Base-by-base conservation (phyloP, 2,329 filamentous ascomycete species). In the Plenodomus tracheiphilus region DNA sequence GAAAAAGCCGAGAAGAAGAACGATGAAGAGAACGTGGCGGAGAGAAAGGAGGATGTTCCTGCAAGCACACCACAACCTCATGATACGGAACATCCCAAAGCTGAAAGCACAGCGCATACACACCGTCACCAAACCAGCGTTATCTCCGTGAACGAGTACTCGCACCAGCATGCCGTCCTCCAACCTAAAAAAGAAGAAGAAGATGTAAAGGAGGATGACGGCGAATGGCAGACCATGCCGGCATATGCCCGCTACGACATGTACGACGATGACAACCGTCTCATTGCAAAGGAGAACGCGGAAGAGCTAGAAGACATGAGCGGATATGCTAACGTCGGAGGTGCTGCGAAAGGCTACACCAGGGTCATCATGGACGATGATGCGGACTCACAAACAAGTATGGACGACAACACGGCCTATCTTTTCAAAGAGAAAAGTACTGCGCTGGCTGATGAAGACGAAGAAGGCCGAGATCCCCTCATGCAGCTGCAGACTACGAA, bases 371-470 rank as follows among this genome's bases (percentile, higher is more conserved):
- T 96, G 62, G 94, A 99, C 62, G 94, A 99, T 56, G 94, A 99
- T 72, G 92, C 87, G 13, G 85, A 96, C 69, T 97, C 92, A 21
- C 88, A 88, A 41, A 99, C 91, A 3, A 97, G 93, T 75, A 85
- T 99, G 85, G 94, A 99, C 68, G 94, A 99, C 49, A 93, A 97
- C 65, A 99, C 94, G 0, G 86, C 91, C 47, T 99, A 99, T 70
- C 81, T 99, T 2, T 99, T 99, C 78, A 93, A 90, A 58, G 86
- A 91, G 51, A 74, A 80, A 75, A 78, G 78, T 18, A 86, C 85
- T 2, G 81, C 82, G 9, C 77, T 82, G 4, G 63, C 76, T n/a
- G 75, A 77, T 42, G 89, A 92, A 19, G 92, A 96, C 19, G 90
- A 94, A 46, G 85, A 89, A 50, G 84, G 66, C 13, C 67, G 92